These are phyloP conservation scores for Kodamaea lidongshanica DNA, from an alignment of 805 yeast genomes.

Conservation along the genomic window DNA sequence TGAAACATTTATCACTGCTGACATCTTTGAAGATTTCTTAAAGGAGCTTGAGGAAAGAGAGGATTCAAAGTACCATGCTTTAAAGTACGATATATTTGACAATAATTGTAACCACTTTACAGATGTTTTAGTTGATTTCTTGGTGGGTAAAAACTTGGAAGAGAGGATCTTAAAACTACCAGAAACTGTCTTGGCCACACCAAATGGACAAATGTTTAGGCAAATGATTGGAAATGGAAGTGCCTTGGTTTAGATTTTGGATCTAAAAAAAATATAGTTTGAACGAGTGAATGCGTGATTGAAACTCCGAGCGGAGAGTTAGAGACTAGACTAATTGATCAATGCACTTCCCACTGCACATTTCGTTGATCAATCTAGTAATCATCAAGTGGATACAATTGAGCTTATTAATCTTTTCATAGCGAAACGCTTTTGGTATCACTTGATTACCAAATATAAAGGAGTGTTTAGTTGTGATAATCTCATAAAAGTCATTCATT, in stretches of 20 bases:
- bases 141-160: constrained; percentile 53
- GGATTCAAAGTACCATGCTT: constrained; percentile 38
- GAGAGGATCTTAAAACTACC: constrained; percentile 49
- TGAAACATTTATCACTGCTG: constrained; percentile 44
- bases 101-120: constrained; percentile 69
- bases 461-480: too few relatives aligned
- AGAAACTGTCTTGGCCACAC: constrained; percentile 38
- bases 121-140: constrained; percentile 49
- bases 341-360: too few relatives aligned
- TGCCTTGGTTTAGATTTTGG: constrained; percentile 7
- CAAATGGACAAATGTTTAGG: constrained; percentile 30
- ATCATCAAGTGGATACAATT: too few relatives aligned
- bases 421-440: too few relatives aligned
- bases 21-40: constrained; percentile 48
- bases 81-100: constrained; percentile 49
- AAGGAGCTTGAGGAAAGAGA: constrained; percentile 39
- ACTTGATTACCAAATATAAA: too few relatives aligned
- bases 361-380: too few relatives aligned
- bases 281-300: too few relatives aligned
- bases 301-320: too few relatives aligned
- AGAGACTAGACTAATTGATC: too few relatives aligned
- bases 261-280: too few relatives aligned
- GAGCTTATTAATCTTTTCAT: too few relatives aligned
- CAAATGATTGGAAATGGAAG: constrained; percentile 26
- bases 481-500: too few relatives aligned